A percentile compares a stretch with the other conserved stretches of the same genome.
phyloP scores from a whole-genome alignment of 495 filamentous ascomycete species.

The Thermochaetoides thermophila region DNA sequence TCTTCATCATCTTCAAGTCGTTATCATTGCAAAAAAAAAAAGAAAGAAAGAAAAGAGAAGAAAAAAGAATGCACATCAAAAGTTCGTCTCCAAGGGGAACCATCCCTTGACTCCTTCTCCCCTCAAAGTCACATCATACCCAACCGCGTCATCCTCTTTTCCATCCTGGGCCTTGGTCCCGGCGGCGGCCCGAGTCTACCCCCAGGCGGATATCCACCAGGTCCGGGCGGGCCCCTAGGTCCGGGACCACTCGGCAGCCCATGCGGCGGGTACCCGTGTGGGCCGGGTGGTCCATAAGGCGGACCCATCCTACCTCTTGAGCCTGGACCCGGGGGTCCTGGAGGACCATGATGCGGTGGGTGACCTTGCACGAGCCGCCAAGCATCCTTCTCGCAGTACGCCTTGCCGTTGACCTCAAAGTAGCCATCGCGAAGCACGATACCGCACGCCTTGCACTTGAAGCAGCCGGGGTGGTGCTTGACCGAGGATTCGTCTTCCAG shows the following conservation, averaged over 20 bases:
- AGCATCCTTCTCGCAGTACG: constrained; percentile 80
- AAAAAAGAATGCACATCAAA: neutral
- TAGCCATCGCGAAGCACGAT: constrained; percentile 48
- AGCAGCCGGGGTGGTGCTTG: constrained; percentile 79
- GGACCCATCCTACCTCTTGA: constrained; percentile 1
- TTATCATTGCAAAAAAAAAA: too few relatives aligned
- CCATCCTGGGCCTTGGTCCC: constrained; percentile 28
- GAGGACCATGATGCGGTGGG: constrained; percentile 2
- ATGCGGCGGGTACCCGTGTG: too few relatives aligned
- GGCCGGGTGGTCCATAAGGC: too few relatives aligned
- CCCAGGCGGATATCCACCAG: constrained; percentile 2
- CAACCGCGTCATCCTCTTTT: constrained; percentile 69
- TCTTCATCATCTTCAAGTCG: neutral
- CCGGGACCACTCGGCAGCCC: constrained; percentile 6
- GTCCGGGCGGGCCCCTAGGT: constrained; percentile 4
- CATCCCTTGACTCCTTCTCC: neutral
- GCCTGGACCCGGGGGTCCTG: neutral
- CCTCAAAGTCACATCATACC: constrained; percentile 60
- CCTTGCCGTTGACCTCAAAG: constrained; percentile 35
- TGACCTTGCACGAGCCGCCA: constrained; percentile 36
- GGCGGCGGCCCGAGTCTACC: constrained; percentile 10
- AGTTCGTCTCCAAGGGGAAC: too few relatives aligned
- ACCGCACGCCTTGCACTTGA: constrained; percentile 59
- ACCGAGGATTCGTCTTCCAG: constrained; percentile 65
- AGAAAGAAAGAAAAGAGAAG: neutral